Evolutionary conservation across 176 grass and related monocot genomes (phyloP).

Genomic region (Saccharum spontaneum): DNA sequence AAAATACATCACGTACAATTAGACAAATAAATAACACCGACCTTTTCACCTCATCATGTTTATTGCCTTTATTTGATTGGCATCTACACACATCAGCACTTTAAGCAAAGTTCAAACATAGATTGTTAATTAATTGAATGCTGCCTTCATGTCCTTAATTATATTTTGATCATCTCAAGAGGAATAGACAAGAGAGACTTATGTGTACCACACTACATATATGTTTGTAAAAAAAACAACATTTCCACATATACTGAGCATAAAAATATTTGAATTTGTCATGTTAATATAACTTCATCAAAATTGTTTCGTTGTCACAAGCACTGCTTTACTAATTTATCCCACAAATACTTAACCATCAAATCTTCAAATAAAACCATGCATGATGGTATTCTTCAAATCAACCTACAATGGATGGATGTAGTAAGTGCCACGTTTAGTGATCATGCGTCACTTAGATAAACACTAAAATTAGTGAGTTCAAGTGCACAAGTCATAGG

Average conservation of each 20-base stretch:
- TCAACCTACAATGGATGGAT: background rate
- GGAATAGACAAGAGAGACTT: background rate
- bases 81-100: background rate
- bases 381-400: background rate
- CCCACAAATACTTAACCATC: background rate
- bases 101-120: conserved; percentile 2
- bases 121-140: background rate
- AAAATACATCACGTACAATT: background rate
- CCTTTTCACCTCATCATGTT: background rate
- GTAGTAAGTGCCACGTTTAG: conserved; percentile 28
- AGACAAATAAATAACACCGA: background rate
- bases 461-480: background rate
- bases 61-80: background rate
- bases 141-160: background rate
- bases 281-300: background rate
- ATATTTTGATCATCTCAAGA: background rate
- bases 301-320: background rate
- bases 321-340: background rate
- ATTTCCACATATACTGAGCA: background rate
- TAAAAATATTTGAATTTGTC: background rate
- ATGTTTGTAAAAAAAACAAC: background rate
- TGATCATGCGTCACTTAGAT: conserved; percentile 8
- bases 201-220: no score
- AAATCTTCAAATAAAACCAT: background rate
- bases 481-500: background rate